Conservation (phyloP, 768 basidiomycete genomes). For the Pleurotus djamor region DNA sequence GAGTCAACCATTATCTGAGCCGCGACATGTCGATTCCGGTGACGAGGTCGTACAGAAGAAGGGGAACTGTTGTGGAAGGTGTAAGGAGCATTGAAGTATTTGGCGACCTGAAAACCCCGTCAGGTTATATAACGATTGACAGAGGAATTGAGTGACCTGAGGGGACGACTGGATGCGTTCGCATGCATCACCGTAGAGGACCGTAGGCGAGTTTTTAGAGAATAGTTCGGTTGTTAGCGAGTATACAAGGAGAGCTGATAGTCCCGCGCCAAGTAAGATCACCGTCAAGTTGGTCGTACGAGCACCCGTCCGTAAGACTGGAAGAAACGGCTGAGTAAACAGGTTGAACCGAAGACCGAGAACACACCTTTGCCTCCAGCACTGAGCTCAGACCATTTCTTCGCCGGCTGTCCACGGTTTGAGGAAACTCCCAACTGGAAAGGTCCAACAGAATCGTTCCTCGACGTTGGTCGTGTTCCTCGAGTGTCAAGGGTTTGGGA, state of each 20-base stretch:
- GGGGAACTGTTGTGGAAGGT: constrained; percentile 84
- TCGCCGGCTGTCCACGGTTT: constrained; percentile 50
- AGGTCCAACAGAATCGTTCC: constrained; percentile 69
- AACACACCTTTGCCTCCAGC: constrained; percentile 71
- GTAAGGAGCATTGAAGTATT: constrained; percentile 65
- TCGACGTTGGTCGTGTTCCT: constrained; percentile 33
- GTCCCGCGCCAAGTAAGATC: constrained; percentile 74
- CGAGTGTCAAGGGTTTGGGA: constrained; percentile 65
- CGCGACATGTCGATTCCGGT: constrained; percentile 78
- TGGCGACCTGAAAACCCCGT: constrained; percentile 49
- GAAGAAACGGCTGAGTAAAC: neutral
- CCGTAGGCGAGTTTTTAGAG: constrained; percentile 86
- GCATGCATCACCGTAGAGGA: constrained; percentile 66
- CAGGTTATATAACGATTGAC: neutral
- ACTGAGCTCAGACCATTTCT: constrained; percentile 80
- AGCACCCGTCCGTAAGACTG: constrained; percentile 49
- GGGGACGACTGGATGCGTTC: constrained; percentile 47
- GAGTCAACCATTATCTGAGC: constrained; percentile 76
- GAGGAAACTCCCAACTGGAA: constrained; percentile 71
- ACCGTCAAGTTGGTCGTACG: constrained; percentile 52
- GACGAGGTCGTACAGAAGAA: constrained; percentile 70
- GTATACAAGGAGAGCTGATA: constrained; percentile 74
- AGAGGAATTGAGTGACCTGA: constrained; percentile 30
- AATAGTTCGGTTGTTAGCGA: constrained; percentile 82
- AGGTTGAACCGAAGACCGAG: neutral